Base-by-base conservation (phyloP, 108 stramenopile genomes). In the Hondaea fermentalgiana region DNA sequence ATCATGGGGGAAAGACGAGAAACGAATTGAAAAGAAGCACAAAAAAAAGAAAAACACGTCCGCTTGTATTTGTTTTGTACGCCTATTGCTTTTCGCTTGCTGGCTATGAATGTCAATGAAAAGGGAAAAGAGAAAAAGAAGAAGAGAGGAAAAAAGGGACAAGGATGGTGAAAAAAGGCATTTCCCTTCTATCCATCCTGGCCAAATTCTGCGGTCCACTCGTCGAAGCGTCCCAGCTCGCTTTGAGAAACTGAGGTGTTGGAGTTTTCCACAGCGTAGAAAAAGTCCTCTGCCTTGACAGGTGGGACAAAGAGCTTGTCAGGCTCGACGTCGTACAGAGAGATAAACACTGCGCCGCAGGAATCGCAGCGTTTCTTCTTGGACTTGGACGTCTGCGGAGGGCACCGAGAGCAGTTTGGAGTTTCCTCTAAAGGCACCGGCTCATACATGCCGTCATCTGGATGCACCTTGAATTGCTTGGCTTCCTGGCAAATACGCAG, bases 151-250 rank as follows among this genome's bases (percentile, higher is more conserved):
- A 35, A 35, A 35, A 35, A 0, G 35, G 35, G 35, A 35, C 2
- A 2, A 35, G 35, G 35, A 35, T 35, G 35, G 2, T 35, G 35
- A 35, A 35, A 35, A 28, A 28, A 28, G 28, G 28, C 28, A 28
- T 35, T 35, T 35, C 2, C 35, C 35, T 35, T 69, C 42, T 59
- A 19, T 0, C 98, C 98, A 83, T 98, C 97, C 91, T 98, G 97
- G 14, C 98, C 99, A 95, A 99, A 99, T 88, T 97, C 92, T 57
- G 93, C 93, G 23, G 99, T 99, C 99, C 98, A 99, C 72, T 98
- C 95, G 8, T 91, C 88, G 91, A 98, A 99, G 29, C 95, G 93
- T 57, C 95, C 89, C 57, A 99, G 94, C 91, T 99, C 99, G 16
- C 97, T 97, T 47, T 92, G 87, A 21, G 96, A 96, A 4, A 99